Conservation (phyloP, 768 basidiomycete genomes). For the Cystobasidium onofrii region DNA sequence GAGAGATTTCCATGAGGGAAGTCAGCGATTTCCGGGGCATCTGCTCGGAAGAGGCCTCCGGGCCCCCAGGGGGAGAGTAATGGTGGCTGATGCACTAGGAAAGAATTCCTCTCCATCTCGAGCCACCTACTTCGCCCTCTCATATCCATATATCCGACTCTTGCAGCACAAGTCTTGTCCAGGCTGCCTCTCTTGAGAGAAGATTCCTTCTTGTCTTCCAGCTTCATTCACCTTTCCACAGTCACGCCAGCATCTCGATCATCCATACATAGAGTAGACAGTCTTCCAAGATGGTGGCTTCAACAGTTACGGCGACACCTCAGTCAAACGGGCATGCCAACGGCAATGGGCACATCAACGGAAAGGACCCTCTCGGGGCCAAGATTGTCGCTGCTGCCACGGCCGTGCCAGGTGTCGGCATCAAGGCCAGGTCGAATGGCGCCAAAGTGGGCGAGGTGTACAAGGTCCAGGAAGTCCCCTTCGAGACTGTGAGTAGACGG, state of each 20-base stretch:
- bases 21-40: no score
- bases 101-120: background rate
- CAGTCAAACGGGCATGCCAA: background rate
- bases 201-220: background rate
- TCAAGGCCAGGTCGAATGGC: background rate
- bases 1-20: no score
- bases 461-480: conserved; percentile 15
- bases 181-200: no score
- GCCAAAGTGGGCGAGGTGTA: background rate
- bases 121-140: no score
- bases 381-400: background rate
- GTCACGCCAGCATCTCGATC: background rate
- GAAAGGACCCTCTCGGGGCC: background rate
- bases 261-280: no score
- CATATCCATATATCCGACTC: no score
- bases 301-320: background rate
- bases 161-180: no score
- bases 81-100: no score
- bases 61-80: no score
- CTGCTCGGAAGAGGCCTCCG: no score
- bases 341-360: background rate
- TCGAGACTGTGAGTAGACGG: conserved; percentile 14
- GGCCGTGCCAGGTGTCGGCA: background rate
- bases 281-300: no score
- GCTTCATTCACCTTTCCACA: background rate